Conservation (phyloP, 345 rosid genomes). For the Eucalyptus pauciflora region DNA sequence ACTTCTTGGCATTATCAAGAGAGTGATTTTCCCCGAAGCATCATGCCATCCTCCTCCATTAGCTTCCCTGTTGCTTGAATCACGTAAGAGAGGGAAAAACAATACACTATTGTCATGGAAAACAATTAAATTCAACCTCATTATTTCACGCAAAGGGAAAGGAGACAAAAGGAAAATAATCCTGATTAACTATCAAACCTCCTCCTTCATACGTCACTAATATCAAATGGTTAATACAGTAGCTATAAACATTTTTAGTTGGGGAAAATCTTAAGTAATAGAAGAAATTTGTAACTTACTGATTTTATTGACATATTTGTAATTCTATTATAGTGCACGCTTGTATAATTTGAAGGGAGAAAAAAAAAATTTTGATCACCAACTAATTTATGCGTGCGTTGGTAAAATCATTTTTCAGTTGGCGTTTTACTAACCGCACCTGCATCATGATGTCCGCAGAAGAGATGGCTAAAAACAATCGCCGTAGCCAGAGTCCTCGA, state of each 20-base stretch:
- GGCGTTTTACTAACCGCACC: background rate
- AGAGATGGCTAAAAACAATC: too few species aligned
- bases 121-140: background rate
- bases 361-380: background rate
- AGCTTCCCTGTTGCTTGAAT: background rate
- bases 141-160: background rate
- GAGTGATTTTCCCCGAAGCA: background rate
- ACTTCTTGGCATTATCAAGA: background rate
- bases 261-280: background rate
- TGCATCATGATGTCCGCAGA: too few species aligned
- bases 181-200: background rate
- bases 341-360: background rate
- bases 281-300: rapidly evolving
- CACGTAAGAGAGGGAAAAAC: background rate
- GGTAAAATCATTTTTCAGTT: background rate
- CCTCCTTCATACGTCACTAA: background rate
- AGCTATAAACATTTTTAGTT: background rate
- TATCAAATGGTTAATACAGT: background rate
- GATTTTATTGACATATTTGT: background rate
- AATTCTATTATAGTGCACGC: background rate
- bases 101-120: background rate
- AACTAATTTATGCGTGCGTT: background rate
- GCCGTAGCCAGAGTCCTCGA: too few species aligned
- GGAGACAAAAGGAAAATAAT: background rate
- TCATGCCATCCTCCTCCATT: background rate